Conservation (phyloP, 2,329 filamentous ascomycete genomes). For the Dactylellina sp. region DNA sequence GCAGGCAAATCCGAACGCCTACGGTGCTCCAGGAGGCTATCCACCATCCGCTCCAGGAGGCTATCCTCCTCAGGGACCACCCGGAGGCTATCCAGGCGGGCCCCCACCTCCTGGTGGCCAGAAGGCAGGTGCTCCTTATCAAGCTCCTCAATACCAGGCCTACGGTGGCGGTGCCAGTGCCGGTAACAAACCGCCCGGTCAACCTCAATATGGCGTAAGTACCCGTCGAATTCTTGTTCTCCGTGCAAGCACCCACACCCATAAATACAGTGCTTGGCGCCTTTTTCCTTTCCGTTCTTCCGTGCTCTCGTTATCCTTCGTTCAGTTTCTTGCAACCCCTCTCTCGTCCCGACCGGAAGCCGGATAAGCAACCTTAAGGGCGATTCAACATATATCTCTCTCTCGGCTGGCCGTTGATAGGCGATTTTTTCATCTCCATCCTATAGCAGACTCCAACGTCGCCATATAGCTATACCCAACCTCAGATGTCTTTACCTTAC, state of each 20-base stretch:
- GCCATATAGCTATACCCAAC: slow-evolving; percentile 35
- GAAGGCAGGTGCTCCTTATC: slow-evolving; percentile 37
- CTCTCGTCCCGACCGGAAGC: slow-evolving; percentile 53
- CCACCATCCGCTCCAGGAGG: background rate
- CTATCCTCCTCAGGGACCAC: slow-evolving; percentile 18
- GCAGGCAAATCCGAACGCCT: slow-evolving; percentile 46
- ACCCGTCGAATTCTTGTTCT: slow-evolving; percentile 14
- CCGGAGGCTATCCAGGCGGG: slow-evolving; percentile 35
- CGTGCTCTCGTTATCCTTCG: slow-evolving; percentile 10
- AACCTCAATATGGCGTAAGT: slow-evolving; percentile 56
- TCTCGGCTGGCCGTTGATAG: slow-evolving; percentile 55
- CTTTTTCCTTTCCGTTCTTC: slow-evolving; percentile 1
- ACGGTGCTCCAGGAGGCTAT: slow-evolving; percentile 45
- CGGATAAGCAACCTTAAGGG: slow-evolving; percentile 54
- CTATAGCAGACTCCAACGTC: slow-evolving; percentile 53
- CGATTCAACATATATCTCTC: slow-evolving; percentile 54
- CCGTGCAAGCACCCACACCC: background rate
- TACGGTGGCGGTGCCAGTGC: slow-evolving; percentile 28
- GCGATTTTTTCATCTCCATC: slow-evolving; percentile 44
- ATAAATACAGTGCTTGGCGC: background rate
- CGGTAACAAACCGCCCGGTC: slow-evolving; percentile 37
- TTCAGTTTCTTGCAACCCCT: slow-evolving; percentile 4
- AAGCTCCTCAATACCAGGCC: slow-evolving; percentile 45
- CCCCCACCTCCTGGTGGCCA: slow-evolving; percentile 33
- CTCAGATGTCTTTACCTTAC: slow-evolving; percentile 25